phyloP scores from a whole-genome alignment of 2,329 filamentous ascomycete species.

The Aureobasidium mangrovei region DNA sequence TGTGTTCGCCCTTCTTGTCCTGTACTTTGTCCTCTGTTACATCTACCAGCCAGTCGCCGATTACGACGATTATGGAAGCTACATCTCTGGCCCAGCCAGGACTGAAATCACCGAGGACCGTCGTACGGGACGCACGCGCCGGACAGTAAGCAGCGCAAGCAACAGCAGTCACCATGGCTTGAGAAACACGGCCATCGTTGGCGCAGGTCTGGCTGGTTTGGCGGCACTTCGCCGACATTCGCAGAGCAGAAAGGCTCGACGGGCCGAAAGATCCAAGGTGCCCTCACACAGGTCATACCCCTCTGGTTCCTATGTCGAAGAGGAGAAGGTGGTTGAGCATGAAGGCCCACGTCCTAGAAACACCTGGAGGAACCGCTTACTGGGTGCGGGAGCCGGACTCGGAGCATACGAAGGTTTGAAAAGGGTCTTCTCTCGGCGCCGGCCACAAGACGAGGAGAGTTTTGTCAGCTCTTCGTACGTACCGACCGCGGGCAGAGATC shows the following conservation, averaged over 20 bases:
- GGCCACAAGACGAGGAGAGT: conserved; percentile 42
- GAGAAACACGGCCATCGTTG: conserved; percentile 21
- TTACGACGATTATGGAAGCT: conserved; percentile 19
- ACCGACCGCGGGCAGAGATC: conserved; percentile 39
- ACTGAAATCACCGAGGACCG: conserved; percentile 17
- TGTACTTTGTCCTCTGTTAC: conserved; percentile 15
- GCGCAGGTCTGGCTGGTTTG: conserved; percentile 47
- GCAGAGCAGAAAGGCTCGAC: conserved; percentile 20
- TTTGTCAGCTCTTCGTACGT: conserved; percentile 43
- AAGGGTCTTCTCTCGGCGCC: conserved; percentile 51
- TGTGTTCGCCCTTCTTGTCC: conserved; percentile 28
- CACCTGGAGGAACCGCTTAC: conserved; percentile 38
- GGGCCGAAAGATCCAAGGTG: conserved; percentile 30
- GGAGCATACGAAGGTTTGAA: conserved; percentile 29
- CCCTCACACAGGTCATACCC: conserved; percentile 5
- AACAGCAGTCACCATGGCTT: conserved; percentile 12
- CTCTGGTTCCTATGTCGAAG: conserved; percentile 19
- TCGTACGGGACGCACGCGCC: conserved; percentile 10
- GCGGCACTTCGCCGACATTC: conserved; percentile 35
- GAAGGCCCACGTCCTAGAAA: conserved; percentile 20
- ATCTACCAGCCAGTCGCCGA: conserved; percentile 30
- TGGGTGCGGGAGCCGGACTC: conserved; percentile 39
- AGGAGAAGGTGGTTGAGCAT: conserved; percentile 31
- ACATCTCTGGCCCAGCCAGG: conserved; percentile 14
- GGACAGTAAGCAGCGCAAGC: conserved; percentile 7